These are phyloP conservation scores for Teunomyces funiuensis DNA, from an alignment of 805 yeast species.

Conservation along the genomic window DNA sequence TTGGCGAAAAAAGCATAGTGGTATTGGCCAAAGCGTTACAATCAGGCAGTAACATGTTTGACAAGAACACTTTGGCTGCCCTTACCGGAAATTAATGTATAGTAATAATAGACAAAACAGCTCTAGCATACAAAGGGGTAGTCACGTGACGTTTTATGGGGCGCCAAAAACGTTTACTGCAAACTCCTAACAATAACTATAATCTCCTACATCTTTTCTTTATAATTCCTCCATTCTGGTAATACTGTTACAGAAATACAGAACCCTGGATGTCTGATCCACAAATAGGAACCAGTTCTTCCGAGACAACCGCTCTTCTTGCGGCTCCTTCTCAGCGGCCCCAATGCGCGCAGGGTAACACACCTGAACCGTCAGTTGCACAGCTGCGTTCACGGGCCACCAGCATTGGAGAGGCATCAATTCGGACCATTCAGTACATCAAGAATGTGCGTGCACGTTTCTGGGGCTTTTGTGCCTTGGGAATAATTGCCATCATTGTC, in stretches of 20 bases:
- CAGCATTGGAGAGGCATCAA: conserved; percentile 2
- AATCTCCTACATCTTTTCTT: not conserved
- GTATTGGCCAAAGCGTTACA: conserved; percentile 58
- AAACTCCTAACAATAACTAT: not conserved
- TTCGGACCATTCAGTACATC: conserved; percentile 2
- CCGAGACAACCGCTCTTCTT: conserved; percentile 3
- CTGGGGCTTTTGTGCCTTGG: conserved; percentile 47
- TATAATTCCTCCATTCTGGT: not conserved
- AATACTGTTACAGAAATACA: not conserved
- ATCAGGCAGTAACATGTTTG: conserved; percentile 59
- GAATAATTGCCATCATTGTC: conserved; percentile 50
- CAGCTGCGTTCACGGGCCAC: conserved; percentile 3
- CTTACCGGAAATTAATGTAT: conserved; percentile 4
- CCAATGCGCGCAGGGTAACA: not conserved
- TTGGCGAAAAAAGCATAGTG: conserved; percentile 54
- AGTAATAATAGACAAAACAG: not conserved
- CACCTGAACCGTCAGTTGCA: not conserved
- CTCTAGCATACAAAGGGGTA: not conserved
- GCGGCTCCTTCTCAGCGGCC: not conserved
- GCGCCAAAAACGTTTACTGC: not conserved
- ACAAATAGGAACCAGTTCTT: not conserved
- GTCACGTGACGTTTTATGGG: conserved; percentile 1
- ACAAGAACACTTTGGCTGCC: conserved; percentile 46
- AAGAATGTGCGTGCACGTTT: conserved; percentile 25
- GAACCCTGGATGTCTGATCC: conserved; percentile 2